phyloP scores from a whole-genome alignment of 306 rosid genomes.

The Senna siamea region DNA sequence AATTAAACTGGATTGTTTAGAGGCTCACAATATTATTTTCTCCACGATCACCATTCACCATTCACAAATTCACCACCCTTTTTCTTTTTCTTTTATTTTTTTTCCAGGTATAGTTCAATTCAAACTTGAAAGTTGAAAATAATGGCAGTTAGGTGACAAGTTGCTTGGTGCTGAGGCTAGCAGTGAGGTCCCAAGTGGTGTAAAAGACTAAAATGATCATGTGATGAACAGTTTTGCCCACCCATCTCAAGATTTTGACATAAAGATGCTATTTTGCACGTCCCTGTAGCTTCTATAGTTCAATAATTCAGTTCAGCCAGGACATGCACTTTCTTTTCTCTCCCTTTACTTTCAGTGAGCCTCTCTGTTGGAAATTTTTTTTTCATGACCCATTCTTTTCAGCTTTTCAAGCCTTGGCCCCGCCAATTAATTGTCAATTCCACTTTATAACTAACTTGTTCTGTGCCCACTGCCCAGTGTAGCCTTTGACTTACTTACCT shows the following conservation, averaged over 20 bases:
- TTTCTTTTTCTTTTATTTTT: no score
- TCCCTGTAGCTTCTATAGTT: conserved; percentile 23
- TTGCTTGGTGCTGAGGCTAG: conserved; percentile 32
- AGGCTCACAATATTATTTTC: background rate
- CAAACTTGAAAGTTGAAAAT: conserved; percentile 16
- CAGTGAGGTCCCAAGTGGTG: conserved; percentile 43
- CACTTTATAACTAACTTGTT: conserved; percentile 46
- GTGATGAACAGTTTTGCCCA: conserved; percentile 36
- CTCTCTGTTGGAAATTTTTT: conserved; percentile 36
- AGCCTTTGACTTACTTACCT: conserved; percentile 46
- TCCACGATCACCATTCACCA: background rate
- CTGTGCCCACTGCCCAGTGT: conserved; percentile 32
- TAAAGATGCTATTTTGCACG: conserved; percentile 42
- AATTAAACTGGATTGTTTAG: background rate
- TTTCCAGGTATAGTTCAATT: background rate
- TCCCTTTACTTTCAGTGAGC: conserved; percentile 33
- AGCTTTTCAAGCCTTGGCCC: conserved; percentile 42
- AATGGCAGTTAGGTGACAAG: conserved; percentile 15
- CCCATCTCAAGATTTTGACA: conserved; percentile 51
- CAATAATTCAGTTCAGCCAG: conserved; percentile 46
- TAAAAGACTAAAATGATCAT: conserved; percentile 17
- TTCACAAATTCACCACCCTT: no score
- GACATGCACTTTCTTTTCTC: conserved; percentile 42
- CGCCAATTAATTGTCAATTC: conserved; percentile 38
- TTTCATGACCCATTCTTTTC: conserved; percentile 42